A percentile compares a stretch with the other conserved stretches of the same genome.
phyloP scores from a whole-genome alignment of 352 stramenopile species.

The Plasmopara muralis region DNA sequence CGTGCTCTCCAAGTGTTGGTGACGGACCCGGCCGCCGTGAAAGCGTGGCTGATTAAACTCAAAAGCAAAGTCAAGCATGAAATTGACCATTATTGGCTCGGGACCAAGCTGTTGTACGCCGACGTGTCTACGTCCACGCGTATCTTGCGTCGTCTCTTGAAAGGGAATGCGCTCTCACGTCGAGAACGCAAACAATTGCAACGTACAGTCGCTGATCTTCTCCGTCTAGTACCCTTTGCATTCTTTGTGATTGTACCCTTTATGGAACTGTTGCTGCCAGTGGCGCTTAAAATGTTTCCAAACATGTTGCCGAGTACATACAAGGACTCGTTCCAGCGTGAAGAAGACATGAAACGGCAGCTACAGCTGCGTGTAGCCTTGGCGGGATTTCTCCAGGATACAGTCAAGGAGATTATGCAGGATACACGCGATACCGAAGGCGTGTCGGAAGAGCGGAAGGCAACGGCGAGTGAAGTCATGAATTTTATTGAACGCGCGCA shows the following conservation, averaged over 20 bases:
- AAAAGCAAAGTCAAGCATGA: conserved; percentile 87
- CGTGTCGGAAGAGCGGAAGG: conserved; percentile 68
- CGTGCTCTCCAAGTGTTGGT: conserved; percentile 54
- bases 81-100: conserved; percentile 95
- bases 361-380: conserved; percentile 94
- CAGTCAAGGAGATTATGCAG: conserved; percentile 87
- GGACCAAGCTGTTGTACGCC: conserved; percentile 93
- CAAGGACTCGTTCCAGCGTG: conserved; percentile 91
- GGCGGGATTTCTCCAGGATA: conserved; percentile 97
- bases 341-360: conserved; percentile 98
- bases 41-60: conserved; percentile 49
- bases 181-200: conserved; percentile 96
- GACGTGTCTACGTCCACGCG: conserved; percentile 93
- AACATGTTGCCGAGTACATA: conserved; percentile 99
- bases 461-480: conserved; percentile 77
- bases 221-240: conserved; percentile 95
- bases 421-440: conserved; percentile 74
- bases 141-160: conserved; percentile 88
- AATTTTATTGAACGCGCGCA: conserved; percentile 80
- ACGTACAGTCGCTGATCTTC: conserved; percentile 93
- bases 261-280: conserved; percentile 96
- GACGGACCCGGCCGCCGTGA: conserved; percentile 55
- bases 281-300: conserved; percentile 97
- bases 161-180: conserved; percentile 90
- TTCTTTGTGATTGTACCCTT: conserved; percentile 98